phyloP scores from a whole-genome alignment of 495 filamentous ascomycete genomes.

The Xylaria sp. region DNA sequence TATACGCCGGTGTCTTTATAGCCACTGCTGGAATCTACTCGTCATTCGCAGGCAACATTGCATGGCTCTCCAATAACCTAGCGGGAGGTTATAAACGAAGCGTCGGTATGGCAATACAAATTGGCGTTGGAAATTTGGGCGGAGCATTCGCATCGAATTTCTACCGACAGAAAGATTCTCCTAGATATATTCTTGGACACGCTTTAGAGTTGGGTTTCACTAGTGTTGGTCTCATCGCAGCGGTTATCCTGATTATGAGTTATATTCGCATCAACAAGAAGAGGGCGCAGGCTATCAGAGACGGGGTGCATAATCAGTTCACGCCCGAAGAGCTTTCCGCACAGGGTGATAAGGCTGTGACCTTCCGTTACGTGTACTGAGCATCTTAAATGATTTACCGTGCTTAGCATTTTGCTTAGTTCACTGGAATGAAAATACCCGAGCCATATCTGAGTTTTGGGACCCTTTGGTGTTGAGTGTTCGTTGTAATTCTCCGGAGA shows the following conservation, averaged over 20 bases:
- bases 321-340: slow-evolving; percentile 62
- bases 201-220: slow-evolving; percentile 73
- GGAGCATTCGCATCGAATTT: slow-evolving; percentile 81
- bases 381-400: neutral
- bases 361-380: slow-evolving; percentile 65
- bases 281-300: slow-evolving; percentile 54
- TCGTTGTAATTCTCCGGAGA: neutral
- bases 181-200: slow-evolving; percentile 72
- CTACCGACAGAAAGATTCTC: slow-evolving; percentile 69
- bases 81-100: slow-evolving; percentile 73
- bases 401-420: neutral
- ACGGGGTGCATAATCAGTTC: slow-evolving; percentile 54
- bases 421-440: neutral
- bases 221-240: slow-evolving; percentile 64
- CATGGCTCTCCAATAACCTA: slow-evolving; percentile 76
- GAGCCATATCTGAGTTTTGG: neutral
- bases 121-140: slow-evolving; percentile 75
- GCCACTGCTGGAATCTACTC: slow-evolving; percentile 69
- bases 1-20: slow-evolving; percentile 79
- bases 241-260: slow-evolving; percentile 58
- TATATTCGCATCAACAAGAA: slow-evolving; percentile 68
- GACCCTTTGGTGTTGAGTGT: neutral
- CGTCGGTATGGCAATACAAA: slow-evolving; percentile 77
- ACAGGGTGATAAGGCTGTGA: slow-evolving; percentile 67
- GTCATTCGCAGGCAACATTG: slow-evolving; percentile 70